Evolutionary conservation across 139 green algal species (phyloP).

Genomic region (Chlamydomonas eustigma): DNA sequence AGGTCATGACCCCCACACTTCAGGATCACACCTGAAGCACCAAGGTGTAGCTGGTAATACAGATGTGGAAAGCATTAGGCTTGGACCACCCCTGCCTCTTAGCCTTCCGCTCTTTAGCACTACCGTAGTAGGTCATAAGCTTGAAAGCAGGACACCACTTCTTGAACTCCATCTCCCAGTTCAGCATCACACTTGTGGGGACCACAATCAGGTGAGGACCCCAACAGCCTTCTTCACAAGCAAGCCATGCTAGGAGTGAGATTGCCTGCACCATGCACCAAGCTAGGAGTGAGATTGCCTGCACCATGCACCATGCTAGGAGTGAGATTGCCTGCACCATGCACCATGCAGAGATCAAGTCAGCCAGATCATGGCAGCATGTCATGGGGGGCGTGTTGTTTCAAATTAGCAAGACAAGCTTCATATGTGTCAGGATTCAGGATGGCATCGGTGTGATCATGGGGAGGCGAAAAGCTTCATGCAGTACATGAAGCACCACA

Average conservation of each 20-base stretch:
- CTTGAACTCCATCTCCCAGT: constrained; percentile 99
- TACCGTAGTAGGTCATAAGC: constrained; percentile 97
- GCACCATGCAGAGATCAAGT: too few relatives aligned
- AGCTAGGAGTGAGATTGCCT: too few relatives aligned
- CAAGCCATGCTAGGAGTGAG: constrained; percentile 85
- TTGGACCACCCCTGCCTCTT: constrained; percentile 98
- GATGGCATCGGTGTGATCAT: too few relatives aligned
- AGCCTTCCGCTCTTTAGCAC: constrained; percentile 81
- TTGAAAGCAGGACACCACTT: constrained; percentile 99
- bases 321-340: constrained; percentile 93
- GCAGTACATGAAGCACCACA: too few relatives aligned
- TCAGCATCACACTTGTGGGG: constrained; percentile 95
- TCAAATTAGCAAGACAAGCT: too few relatives aligned
- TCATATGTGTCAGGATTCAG: too few relatives aligned
- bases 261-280: too few relatives aligned
- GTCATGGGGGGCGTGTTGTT: constrained; percentile 89
- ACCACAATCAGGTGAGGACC: constrained; percentile 98
- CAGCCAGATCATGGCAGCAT: too few relatives aligned
- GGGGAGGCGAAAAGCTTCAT: too few relatives aligned
- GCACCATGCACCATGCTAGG: constrained; percentile 84
- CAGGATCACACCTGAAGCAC: constrained; percentile 78
- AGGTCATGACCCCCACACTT: too few relatives aligned
- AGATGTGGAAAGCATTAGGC: constrained; percentile 97
- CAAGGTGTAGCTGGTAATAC: constrained; percentile 97
- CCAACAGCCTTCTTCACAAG: constrained; percentile 82